Evolutionary conservation across 2,329 filamentous ascomycete genomes (phyloP), one percentile per base, ranked within the genome.

Genomic region (Septoria petroselini): DNA sequence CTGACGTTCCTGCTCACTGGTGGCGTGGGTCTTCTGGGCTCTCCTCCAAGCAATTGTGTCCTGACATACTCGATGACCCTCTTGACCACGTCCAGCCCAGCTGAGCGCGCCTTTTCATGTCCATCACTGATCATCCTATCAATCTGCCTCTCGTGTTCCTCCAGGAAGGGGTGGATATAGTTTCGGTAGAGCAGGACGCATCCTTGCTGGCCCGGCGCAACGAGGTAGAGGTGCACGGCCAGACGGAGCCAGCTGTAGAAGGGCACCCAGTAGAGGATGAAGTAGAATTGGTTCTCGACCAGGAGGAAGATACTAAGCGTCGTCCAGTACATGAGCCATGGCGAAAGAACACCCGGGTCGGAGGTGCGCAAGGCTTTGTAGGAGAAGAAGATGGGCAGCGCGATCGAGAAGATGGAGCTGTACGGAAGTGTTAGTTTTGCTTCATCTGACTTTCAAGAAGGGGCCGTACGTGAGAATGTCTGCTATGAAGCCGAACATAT

Each of bases 251-350:
- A 96, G 61, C 88, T 81, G 73, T 96, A 98, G 71, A 97, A 94
- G 2, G 93, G 93, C 30, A 97, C 75, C 88, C 90, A 97, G 68
- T 79, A 79, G 39, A 97, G 79, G 65, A 97, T 84, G 73, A 91
- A 95, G 63, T 85, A 82, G 49, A 86, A 83, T 81, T 90, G 95
- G 39, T 86, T 91, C 73, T 97, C 93, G 70, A 84, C 81, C 54
- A 93, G 80, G 49, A 91, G 77, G 62, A 84, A 82, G 68, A 88
- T 85, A 54, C 88, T 87, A 58, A 96, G 81, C 18, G 95, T 89
- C 53, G 95, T 89, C 86, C 91, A 98, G 79, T 97, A 98, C 86
- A 97, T 97, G 59, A 97, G 81, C 93, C 93, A 98, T 84, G 91
- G 91, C 57, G 88, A 88, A 53, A 96, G 79, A 67, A 94, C 84